phyloP scores from a whole-genome alignment of 148 eudicot species.

The Pouteria glomerata region DNA sequence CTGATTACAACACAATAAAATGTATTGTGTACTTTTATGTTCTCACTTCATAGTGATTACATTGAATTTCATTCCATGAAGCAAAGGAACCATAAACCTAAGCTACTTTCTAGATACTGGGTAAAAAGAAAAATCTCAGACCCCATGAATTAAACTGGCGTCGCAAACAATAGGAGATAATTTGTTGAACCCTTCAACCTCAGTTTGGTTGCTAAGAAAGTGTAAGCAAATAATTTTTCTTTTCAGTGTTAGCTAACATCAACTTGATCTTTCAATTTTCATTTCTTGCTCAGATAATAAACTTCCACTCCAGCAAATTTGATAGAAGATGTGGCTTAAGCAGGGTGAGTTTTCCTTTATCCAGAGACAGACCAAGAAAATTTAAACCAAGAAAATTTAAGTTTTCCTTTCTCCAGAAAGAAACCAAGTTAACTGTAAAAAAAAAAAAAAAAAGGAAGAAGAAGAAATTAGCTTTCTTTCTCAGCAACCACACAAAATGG shows the following conservation, averaged over 20 bases:
- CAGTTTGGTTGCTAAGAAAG: neutral
- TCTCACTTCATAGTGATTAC: neutral
- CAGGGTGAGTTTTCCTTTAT: neutral
- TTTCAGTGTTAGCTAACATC: no score
- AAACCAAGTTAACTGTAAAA: no score
- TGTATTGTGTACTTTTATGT: neutral
- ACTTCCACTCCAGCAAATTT: neutral
- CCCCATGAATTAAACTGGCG: neutral
- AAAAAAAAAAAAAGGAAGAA: no score
- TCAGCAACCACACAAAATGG: neutral
- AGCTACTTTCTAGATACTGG: neutral
- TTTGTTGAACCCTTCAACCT: neutral
- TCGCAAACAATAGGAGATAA: neutral
- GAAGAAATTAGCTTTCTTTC: no score
- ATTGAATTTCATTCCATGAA: neutral
- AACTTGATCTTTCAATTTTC: no score
- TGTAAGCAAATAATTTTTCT: neutral
- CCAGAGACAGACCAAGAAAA: neutral
- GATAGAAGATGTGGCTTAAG: neutral
- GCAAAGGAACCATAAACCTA: neutral
- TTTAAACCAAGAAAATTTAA: neutral
- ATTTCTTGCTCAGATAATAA: neutral
- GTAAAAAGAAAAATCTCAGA: neutral
- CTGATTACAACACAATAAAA: neutral
- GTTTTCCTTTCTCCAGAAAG: no score